phyloP scores from a whole-genome alignment of 257 asterid genomes.

The Hygrophila difformis region DNA sequence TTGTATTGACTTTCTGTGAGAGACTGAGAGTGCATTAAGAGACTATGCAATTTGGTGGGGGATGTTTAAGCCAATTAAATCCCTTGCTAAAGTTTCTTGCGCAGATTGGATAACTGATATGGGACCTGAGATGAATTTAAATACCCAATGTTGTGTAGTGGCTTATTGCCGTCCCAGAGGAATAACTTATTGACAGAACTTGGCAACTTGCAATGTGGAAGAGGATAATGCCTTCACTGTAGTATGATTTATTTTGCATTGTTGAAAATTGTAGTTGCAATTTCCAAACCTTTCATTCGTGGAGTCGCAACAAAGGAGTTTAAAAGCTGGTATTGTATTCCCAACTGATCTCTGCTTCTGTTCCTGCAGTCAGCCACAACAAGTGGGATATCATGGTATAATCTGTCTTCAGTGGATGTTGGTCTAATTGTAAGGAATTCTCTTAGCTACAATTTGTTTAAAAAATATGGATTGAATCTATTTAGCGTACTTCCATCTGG shows the following conservation, averaged over 20 bases:
- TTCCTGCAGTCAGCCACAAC: slow-evolving; percentile 60
- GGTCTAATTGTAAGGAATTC: slow-evolving; percentile 74
- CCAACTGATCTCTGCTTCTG: slow-evolving; percentile 13
- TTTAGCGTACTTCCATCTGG: slow-evolving; percentile 8
- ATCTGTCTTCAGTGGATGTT: slow-evolving; percentile 71
- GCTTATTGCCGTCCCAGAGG: neutral
- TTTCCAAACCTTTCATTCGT: neutral
- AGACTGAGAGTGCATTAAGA: too few relatives aligned
- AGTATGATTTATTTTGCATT: slow-evolving; percentile 6
- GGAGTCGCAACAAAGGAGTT: neutral
- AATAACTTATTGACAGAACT: slow-evolving; percentile 1
- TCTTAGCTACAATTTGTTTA: slow-evolving; percentile 4
- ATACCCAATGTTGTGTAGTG: slow-evolving; percentile 1
- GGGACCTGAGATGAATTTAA: too few relatives aligned
- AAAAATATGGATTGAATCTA: slow-evolving; percentile 1
- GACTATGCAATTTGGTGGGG: too few relatives aligned
- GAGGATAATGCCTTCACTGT: neutral
- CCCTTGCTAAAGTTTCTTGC: too few relatives aligned
- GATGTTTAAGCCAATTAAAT: too few relatives aligned
- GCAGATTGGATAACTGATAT: too few relatives aligned
- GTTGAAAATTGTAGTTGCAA: neutral
- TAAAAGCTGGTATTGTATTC: slow-evolving; percentile 10
- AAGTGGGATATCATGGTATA: slow-evolving; percentile 85
- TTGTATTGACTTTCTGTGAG: neutral
- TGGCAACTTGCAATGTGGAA: slow-evolving; percentile 1